Evolutionary conservation across 192 early-diverging fungal species (phyloP).

Genomic region (Coemansia sp.): DNA sequence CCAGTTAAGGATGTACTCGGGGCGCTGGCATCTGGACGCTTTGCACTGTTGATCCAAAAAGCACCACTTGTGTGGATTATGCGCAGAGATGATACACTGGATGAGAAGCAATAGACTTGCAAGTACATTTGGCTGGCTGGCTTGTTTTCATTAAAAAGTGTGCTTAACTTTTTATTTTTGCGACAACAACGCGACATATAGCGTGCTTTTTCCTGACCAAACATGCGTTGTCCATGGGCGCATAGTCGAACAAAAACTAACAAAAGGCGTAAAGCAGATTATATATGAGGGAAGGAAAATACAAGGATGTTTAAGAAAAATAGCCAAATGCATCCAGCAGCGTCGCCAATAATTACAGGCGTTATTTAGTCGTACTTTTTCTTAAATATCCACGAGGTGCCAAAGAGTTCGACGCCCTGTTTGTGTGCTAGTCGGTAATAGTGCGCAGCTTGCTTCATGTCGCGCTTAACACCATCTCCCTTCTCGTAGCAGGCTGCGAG

Average conservation of each 20-base stretch:
- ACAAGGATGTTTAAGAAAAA: not conserved
- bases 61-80: constrained; percentile 27
- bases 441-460: constrained; percentile 71
- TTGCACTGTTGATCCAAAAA: constrained; percentile 9
- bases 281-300: not conserved
- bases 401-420: constrained; percentile 71
- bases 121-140: too few relatives aligned
- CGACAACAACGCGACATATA: not conserved
- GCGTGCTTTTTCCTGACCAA: not conserved
- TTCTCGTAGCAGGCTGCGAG: constrained; percentile 72
- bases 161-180: not conserved
- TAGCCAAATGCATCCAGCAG: too few relatives aligned
- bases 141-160: too few relatives aligned
- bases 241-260: too few relatives aligned
- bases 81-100: not conserved
- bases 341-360: not conserved
- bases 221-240: not conserved
- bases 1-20: not conserved
- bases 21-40: not conserved
- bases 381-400: constrained; percentile 84
- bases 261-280: too few relatives aligned
- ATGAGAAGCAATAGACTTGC: not conserved
- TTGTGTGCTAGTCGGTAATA: constrained; percentile 75
- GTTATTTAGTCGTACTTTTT: constrained; percentile 65
- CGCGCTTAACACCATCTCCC: constrained; percentile 74